Evolutionary conservation across 2,329 filamentous ascomycete species (phyloP), one percentile per base, ranked within the genome.

Genomic region (Pestalotiopsis sp.): DNA sequence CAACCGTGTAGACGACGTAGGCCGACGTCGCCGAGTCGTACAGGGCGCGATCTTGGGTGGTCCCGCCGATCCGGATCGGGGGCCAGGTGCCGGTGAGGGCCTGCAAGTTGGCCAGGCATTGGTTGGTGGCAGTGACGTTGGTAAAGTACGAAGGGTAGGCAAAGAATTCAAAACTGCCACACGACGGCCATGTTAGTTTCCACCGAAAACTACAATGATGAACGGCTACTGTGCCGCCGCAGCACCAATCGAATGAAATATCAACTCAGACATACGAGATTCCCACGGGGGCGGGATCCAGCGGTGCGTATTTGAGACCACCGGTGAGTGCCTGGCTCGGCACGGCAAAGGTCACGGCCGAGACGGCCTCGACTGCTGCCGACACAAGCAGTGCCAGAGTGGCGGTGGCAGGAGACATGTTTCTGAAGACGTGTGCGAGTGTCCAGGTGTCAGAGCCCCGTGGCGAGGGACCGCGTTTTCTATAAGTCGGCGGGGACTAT

Each of bases 51-150:
- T 89, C 87, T 79, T 88, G 86, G 0, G 86, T 89, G 0, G 87
- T 89, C 2, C 87, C 87, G n/a, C 87, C 87, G 66, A 89, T 87
- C 65, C 87, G 80, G 60, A 89, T 81, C 0, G 86, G 86, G 7
- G 86, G 86, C 83, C 83, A 86, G 12, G 77, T 79, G 2, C 86
- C 86, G 0, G 82, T 84, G 62, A 88, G 69, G 13, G 82, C 78
- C 69, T 83, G 82, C 72, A 87, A 82, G 72, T 88, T 88, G 27
- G 82, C 74, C 5, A 89, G 78, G 69, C 87, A 89, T 71, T 83
- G 82, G 0, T 76, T 79, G 0, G 86, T 89, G 1, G 84, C 80
- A 0, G 80, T 81, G 14, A 89, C 84, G 70, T 86, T 83, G 17
- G 79, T 83, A 70, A 88, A 83, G 74, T 89, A 89, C 0, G 79